A percentile compares a stretch with the other conserved stretches of the same genome.
Evolutionary conservation across 345 rosid species (phyloP).

Genomic region (Trapa bicornis): DNA sequence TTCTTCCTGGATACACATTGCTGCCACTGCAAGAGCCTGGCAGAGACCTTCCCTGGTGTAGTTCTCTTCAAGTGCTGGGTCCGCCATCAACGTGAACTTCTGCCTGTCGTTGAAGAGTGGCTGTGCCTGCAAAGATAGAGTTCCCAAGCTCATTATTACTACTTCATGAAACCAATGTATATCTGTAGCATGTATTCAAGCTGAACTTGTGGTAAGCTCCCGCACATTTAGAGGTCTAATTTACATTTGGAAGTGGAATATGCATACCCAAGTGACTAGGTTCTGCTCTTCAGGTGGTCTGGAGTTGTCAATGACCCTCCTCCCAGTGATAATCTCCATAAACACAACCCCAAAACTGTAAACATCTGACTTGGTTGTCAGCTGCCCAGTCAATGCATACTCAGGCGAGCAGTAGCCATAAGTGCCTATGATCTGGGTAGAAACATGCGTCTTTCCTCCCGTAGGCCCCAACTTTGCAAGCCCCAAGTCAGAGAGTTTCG

Average conservation of each 20-base stretch:
- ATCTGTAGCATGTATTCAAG: neutral
- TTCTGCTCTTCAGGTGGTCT: constrained; percentile 22
- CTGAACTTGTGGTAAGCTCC: neutral
- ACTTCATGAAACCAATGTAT: neutral
- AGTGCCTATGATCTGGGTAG: constrained; percentile 18
- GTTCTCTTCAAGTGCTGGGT: constrained; percentile 27
- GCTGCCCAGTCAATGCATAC: constrained; percentile 17
- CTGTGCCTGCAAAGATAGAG: constrained; percentile 19
- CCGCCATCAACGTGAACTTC: constrained; percentile 31
- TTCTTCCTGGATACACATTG: constrained; percentile 49
- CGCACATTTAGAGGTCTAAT: neutral
- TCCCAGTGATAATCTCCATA: constrained; percentile 20
- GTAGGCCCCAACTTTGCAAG: constrained; percentile 20
- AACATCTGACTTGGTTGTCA: constrained; percentile 20
- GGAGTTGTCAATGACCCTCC: constrained; percentile 16
- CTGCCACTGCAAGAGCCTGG: constrained; percentile 44
- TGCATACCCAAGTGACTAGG: constrained; percentile 16
- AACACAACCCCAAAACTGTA: constrained; percentile 24
- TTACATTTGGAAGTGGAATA: neutral
- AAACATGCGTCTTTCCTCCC: constrained; percentile 17
- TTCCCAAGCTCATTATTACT: too few relatives aligned
- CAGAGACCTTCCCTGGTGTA: constrained; percentile 29
- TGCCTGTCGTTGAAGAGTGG: constrained; percentile 34
- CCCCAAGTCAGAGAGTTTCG: constrained; percentile 22
- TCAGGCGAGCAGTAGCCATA: constrained; percentile 23